Percentiles rank a stretch among this genome's conserved stretches.
These are phyloP conservation scores for Macrophomina phaseolina DNA, from an alignment of 2,329 filamentous ascomycete genomes.

Conservation along the genomic window DNA sequence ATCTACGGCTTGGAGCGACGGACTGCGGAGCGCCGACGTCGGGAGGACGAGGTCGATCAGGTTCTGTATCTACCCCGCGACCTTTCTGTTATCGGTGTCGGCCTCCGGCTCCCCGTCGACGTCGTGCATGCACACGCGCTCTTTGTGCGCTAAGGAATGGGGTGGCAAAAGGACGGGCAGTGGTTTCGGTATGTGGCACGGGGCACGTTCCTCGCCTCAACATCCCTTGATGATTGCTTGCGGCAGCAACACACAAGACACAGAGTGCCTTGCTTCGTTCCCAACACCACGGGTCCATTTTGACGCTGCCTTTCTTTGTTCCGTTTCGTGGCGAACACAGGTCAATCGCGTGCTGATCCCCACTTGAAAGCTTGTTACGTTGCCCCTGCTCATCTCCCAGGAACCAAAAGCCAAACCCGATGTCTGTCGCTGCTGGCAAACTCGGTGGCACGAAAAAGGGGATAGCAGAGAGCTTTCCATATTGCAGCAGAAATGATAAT, in stretches of 20 bases:
- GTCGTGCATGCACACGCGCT: neutral
- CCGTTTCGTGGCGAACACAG: neutral
- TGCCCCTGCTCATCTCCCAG: slow-evolving; percentile 13
- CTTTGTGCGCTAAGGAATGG: neutral
- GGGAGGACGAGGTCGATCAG: neutral
- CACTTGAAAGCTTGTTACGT: neutral
- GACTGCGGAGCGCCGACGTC: neutral
- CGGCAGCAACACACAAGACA: neutral
- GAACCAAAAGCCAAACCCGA: neutral
- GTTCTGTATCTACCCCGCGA: neutral
- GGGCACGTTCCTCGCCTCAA: slow-evolving; percentile 6
- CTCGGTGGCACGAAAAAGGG: neutral
- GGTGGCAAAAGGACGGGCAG: neutral
- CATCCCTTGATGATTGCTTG: slow-evolving; percentile 7
- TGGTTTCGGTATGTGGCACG: slow-evolving; percentile 2
- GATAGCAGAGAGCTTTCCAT: too few relatives aligned
- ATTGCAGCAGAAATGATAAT: neutral
- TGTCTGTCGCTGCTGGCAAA: neutral
- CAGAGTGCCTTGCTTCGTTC: slow-evolving; percentile 12
- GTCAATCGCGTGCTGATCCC: slow-evolving; percentile 2
- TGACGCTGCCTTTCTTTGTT: slow-evolving; percentile 10
- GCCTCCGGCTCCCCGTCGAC: neutral
- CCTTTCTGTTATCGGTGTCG: too few relatives aligned
- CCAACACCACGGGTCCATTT: neutral
- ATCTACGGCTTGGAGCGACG: neutral